Conservation (phyloP, 352 stramenopile species). For the Thalassiosira hispida region DNA sequence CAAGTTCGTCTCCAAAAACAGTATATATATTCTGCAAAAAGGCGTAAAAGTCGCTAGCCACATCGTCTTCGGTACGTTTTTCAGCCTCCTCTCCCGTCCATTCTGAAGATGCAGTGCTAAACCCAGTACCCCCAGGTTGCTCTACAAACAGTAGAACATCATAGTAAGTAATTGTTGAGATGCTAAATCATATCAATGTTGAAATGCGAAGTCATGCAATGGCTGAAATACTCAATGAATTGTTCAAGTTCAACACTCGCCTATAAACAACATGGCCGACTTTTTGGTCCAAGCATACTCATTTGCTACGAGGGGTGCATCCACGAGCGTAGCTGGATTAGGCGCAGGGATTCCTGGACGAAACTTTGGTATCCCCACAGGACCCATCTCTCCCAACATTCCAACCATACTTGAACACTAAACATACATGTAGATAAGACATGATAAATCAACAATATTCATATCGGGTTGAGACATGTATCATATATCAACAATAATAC, state of each 20-base stretch:
- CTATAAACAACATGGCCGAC: conserved; percentile 57
- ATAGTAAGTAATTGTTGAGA: conserved; percentile 2
- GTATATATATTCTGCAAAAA: conserved; percentile 87
- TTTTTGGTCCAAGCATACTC: conserved; percentile 73
- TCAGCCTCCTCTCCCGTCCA: conserved; percentile 52
- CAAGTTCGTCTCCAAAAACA: conserved; percentile 87
- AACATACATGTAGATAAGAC: background rate
- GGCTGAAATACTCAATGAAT: background rate
- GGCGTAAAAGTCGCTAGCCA: conserved; percentile 66
- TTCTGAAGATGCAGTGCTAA: conserved; percentile 57
- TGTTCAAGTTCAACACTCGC: background rate
- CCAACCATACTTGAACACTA: conserved; percentile 36
- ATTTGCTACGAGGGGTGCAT: conserved; percentile 65
- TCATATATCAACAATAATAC: too few relatives aligned
- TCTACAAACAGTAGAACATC: conserved; percentile 45
- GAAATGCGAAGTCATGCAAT: too few relatives aligned
- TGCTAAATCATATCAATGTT: background rate
- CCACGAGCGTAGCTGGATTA: conserved; percentile 40
- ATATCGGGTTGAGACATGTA: too few relatives aligned
- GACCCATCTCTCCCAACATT: conserved; percentile 47
- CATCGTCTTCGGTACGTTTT: conserved; percentile 60
- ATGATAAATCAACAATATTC: background rate
- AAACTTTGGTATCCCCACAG: conserved; percentile 34
- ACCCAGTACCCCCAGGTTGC: conserved; percentile 71
- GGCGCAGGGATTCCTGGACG: conserved; percentile 58